Conservation (phyloP, 257 asterid species). For the Sherardia arvensis region DNA sequence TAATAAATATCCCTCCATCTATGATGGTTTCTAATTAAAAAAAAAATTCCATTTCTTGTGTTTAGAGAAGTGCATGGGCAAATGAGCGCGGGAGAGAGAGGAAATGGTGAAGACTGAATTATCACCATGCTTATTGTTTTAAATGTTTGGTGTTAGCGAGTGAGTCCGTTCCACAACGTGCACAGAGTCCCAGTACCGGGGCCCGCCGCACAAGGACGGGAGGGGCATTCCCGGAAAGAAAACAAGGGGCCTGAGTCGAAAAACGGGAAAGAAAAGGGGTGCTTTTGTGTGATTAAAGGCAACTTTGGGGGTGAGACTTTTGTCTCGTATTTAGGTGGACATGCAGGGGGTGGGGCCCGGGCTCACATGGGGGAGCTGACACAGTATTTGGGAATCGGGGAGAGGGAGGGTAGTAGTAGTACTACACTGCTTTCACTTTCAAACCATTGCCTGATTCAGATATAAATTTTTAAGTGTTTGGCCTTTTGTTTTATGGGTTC, state of each 20-base stretch:
- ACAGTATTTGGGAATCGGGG: constrained; percentile 25
- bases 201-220: neutral
- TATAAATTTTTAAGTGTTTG: constrained; percentile 16
- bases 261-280: neutral
- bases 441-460: constrained; percentile 19
- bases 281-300: constrained; percentile 32
- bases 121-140: constrained; percentile 1
- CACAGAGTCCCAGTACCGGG: neutral
- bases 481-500: constrained; percentile 31
- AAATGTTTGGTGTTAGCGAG: constrained; percentile 6
- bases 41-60: neutral
- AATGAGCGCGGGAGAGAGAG: constrained; percentile 7
- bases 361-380: constrained; percentile 35
- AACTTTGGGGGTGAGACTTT: constrained; percentile 27
- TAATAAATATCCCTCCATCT: too few species aligned
- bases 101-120: neutral
- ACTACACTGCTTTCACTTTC: constrained; percentile 30
- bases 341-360: constrained; percentile 9
- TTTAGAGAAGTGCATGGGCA: neutral
- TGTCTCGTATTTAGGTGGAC: constrained; percentile 41
- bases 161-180: constrained; percentile 4
- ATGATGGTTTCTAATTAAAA: too few species aligned
- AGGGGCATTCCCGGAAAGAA: neutral
- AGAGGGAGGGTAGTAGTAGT: too few species aligned
- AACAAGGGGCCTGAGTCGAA: neutral